Evolutionary conservation across 768 basidiomycete genomes (phyloP), one percentile per base, ranked within the genome.

Genomic region (Auricularia cornea): DNA sequence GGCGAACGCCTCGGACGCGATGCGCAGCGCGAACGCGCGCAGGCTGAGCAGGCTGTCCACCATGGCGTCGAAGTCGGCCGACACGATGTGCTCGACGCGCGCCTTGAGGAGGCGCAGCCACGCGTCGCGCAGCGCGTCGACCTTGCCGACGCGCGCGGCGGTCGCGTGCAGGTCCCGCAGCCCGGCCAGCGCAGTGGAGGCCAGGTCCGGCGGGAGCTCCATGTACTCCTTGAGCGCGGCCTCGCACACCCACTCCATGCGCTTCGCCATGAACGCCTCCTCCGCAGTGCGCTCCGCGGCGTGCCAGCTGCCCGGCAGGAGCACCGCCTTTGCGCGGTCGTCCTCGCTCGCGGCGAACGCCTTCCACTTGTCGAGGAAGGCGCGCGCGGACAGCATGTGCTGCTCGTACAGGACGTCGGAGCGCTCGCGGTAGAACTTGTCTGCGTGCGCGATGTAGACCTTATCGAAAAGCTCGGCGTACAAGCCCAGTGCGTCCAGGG

Each of bases 31-130:
- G 38, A 83, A 79, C 5, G 78, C 70, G 69, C 89, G 91, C 76
- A 90, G 84, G 10, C 82, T 75, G 38, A 94, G 80, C 0, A 95
- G 81, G 23, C 81, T 78, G 23, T 83, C 78, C 3, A 95, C 87
- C 91, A 95, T 94, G 62, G 94, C 93, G 16, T 75, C 76, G 4
- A 75, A 74, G 3, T 68, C 66, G 68, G 91, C 86, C 57, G 80
- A 82, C 63, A 94, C 88, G 64, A 94, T 87, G n/a, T 70, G 67
- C 61, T 79, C 73, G 2, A 92, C 90, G 0, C 74, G 77, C 30
- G 71, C 73, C 90, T 91, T 66, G 5, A 20, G 62, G 26, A 30
- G 33, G 40, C 28, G 29, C 29, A 60, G 18, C 31, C 10, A 92
- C 8, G 87, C 83, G 2, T 73, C 74, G 61, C 82, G 79, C 1